Evolutionary conservation across 2,329 filamentous ascomycete genomes (phyloP).

Genomic region (Calonectria hawksworthii): DNA sequence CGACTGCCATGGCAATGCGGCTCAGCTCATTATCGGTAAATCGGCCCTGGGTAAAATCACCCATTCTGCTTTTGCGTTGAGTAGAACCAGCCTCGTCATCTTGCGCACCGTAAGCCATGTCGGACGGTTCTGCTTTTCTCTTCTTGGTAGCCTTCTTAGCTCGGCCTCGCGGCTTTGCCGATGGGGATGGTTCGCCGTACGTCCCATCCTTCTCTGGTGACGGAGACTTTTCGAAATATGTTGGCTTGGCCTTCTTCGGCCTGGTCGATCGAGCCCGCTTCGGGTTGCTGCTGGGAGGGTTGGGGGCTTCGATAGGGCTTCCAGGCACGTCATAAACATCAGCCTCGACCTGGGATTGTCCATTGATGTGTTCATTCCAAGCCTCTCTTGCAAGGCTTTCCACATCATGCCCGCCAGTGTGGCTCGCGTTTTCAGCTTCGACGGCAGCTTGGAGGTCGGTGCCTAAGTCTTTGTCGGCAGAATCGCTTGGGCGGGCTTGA

Average conservation of each 20-base stretch:
- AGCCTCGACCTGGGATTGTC: constrained; percentile 39
- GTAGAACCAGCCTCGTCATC: constrained; percentile 36
- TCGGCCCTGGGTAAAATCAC: constrained; percentile 53
- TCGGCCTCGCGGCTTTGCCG: constrained; percentile 50
- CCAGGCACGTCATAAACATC: constrained; percentile 46
- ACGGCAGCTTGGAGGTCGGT: constrained; percentile 25
- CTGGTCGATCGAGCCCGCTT: constrained; percentile 52
- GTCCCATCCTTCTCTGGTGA: constrained; percentile 36
- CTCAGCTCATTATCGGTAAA: constrained; percentile 61
- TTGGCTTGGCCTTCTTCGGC: constrained; percentile 64
- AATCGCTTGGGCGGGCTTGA: constrained; percentile 23
- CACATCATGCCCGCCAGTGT: constrained; percentile 40
- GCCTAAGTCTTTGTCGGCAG: constrained; percentile 25
- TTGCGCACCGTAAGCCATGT: constrained; percentile 40
- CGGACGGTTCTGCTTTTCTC: constrained; percentile 36
- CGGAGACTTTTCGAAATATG: constrained; percentile 56
- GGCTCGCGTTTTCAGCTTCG: constrained; percentile 16
- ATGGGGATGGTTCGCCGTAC: constrained; percentile 49
- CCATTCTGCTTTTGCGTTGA: constrained; percentile 42
- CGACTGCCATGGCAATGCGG: constrained; percentile 57
- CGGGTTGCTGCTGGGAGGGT: constrained; percentile 39
- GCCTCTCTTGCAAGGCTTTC: constrained; percentile 52
- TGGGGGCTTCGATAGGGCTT: constrained; percentile 37
- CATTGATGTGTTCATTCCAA: constrained; percentile 52
- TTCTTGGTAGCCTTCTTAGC: constrained; percentile 48